These are phyloP conservation scores for Coemansia sp. DNA, from an alignment of 192 early-diverging fungal genomes.

Conservation along the genomic window DNA sequence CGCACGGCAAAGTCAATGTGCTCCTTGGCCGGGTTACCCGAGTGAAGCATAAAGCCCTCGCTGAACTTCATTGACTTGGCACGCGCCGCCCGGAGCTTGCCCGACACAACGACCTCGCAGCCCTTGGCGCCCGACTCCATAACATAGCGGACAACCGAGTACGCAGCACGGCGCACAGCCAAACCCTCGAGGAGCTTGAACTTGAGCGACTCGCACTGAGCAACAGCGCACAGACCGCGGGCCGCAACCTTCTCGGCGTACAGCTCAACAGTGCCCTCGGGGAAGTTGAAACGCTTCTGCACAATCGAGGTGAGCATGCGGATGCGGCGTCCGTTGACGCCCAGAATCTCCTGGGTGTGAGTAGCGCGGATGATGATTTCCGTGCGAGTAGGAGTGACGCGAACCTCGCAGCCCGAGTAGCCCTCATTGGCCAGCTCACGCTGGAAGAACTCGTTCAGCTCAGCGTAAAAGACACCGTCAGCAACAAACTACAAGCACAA, in stretches of 20 bases:
- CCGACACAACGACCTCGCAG: constrained; percentile 97
- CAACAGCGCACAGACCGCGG: constrained; percentile 97
- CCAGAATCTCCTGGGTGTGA: constrained; percentile 96
- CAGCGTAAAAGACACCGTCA: constrained; percentile 99
- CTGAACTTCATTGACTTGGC: constrained; percentile 99
- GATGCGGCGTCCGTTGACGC: constrained; percentile 98
- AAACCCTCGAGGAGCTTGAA: constrained; percentile 97
- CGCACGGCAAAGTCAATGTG: constrained; percentile 95
- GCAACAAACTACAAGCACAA: constrained; percentile 82
- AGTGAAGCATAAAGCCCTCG: constrained; percentile 99
- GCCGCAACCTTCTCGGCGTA: constrained; percentile 97
- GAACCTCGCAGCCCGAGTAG: constrained; percentile 99
- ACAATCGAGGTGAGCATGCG: constrained; percentile 96
- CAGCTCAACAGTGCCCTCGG: constrained; percentile 96
- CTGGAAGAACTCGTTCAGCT: constrained; percentile 99
- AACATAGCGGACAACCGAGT: constrained; percentile 97
- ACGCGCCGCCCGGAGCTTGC: constrained; percentile 99
- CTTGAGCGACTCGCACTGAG: constrained; percentile 97
- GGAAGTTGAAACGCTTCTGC: constrained; percentile 99
- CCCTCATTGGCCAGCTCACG: constrained; percentile 96
- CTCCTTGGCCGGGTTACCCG: constrained; percentile 95
- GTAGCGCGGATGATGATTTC: constrained; percentile 99
- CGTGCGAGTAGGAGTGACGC: constrained; percentile 97
- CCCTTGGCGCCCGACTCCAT: constrained; percentile 99
- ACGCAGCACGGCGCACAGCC: constrained; percentile 95